phyloP scores from a whole-genome alignment of 331 rosid species.

The Prunus yedoensis region DNA sequence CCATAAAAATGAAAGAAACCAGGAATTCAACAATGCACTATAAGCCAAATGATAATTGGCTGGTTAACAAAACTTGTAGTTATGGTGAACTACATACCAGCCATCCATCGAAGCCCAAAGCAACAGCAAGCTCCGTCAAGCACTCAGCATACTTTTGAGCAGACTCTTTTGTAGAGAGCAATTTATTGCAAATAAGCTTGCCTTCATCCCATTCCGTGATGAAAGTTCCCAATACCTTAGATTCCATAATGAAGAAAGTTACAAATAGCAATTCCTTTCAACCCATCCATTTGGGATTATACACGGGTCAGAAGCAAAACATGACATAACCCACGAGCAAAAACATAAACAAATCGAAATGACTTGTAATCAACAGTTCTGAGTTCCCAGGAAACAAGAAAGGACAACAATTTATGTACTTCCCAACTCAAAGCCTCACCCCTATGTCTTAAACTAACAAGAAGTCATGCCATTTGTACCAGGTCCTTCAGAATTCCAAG shows the following conservation, averaged over 20 bases:
- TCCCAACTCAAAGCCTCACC: neutral
- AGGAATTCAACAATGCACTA: too few relatives aligned
- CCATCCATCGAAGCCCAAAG: conserved; percentile 94
- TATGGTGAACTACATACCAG: conserved; percentile 54
- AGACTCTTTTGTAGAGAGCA: conserved; percentile 69
- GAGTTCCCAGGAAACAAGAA: neutral
- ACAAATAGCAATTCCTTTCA: neutral
- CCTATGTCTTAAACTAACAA: neutral
- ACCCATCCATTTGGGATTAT: neutral
- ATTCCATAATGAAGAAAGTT: conserved; percentile 11
- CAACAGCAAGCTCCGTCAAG: conserved; percentile 70
- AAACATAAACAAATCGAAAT: neutral
- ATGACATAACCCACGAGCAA: neutral
- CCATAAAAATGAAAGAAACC: neutral
- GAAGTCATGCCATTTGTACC: neutral
- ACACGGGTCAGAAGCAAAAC: neutral
- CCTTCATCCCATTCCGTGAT: conserved; percentile 83
- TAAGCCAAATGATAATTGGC: neutral
- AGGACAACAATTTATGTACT: neutral
- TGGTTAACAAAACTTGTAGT: conserved; percentile 8
- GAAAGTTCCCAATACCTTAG: conserved; percentile 88
- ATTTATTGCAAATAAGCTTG: conserved; percentile 41
- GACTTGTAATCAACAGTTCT: neutral
- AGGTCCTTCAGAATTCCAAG: neutral
- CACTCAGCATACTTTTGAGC: conserved; percentile 79